phyloP scores from a whole-genome alignment of 179 eudicot genomes.

The Vitellaria paradoxa region DNA sequence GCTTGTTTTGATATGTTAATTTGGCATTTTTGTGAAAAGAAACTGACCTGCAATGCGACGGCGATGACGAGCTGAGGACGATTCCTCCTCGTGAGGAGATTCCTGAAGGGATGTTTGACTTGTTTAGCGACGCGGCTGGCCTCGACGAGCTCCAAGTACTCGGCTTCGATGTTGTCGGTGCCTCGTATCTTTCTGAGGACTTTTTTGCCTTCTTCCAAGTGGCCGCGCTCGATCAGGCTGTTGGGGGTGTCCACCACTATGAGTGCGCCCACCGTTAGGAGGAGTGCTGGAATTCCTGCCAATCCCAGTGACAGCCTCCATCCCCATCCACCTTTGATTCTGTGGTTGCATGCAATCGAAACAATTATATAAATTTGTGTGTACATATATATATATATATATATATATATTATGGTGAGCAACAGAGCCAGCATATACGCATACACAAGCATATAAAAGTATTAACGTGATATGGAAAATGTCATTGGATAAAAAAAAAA shows the following conservation, averaged over 20 bases:
- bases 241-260: slow-evolving; percentile 80
- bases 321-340: slow-evolving; percentile 87
- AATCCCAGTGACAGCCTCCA: slow-evolving; percentile 87
- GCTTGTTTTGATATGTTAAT: background rate
- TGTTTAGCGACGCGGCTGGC: slow-evolving; percentile 67
- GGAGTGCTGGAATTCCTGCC: slow-evolving; percentile 71
- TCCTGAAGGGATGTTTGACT: slow-evolving; percentile 74
- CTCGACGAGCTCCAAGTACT: slow-evolving; percentile 68
- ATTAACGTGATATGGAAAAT: too few species aligned
- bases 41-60: slow-evolving; percentile 56
- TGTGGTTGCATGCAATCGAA: slow-evolving; percentile 18
- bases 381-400: too few species aligned
- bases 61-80: slow-evolving; percentile 82
- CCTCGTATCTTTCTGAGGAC: slow-evolving; percentile 73
- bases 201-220: slow-evolving; percentile 65
- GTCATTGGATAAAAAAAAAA: too few species aligned
- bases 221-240: slow-evolving; percentile 82
- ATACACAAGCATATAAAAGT: too few species aligned
- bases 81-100: slow-evolving; percentile 54
- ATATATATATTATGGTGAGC: background rate
- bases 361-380: too few species aligned
- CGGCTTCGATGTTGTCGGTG: slow-evolving; percentile 74
- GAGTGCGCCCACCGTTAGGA: slow-evolving; percentile 69
- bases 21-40: background rate
- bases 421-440: background rate